phyloP scores from a whole-genome alignment of 2,329 filamentous ascomycete species.

The Epichloe hybrida region DNA sequence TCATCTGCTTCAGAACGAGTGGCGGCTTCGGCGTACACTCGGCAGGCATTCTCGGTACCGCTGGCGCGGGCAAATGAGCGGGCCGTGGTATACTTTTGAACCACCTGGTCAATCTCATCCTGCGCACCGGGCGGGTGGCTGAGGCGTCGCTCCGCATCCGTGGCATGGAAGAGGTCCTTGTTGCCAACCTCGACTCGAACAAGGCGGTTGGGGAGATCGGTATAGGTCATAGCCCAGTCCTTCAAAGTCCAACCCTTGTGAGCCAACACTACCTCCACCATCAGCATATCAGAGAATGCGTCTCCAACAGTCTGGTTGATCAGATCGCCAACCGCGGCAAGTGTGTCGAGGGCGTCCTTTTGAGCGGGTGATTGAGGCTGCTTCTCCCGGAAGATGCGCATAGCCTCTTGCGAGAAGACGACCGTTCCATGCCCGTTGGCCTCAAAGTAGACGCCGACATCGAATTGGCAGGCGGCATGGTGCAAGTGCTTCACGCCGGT shows the following conservation, averaged over 20 bases:
- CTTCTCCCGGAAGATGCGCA: constrained; percentile 63
- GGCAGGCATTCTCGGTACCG: constrained; percentile 89
- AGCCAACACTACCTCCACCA: constrained; percentile 90
- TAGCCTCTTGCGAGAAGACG: constrained; percentile 76
- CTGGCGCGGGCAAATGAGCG: constrained; percentile 84
- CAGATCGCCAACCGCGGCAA: constrained; percentile 71
- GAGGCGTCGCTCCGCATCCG: constrained; percentile 81
- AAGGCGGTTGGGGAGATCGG: constrained; percentile 88
- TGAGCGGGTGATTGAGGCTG: constrained; percentile 85
- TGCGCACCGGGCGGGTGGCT: constrained; percentile 69
- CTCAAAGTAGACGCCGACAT: constrained; percentile 96
- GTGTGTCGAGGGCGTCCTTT: constrained; percentile 75
- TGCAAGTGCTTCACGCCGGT: constrained; percentile 97
- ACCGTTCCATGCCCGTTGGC: constrained; percentile 96
- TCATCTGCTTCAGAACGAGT: constrained; percentile 84
- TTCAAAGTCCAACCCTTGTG: constrained; percentile 85
- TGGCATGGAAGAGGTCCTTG: constrained; percentile 80
- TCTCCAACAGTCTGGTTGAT: constrained; percentile 99
- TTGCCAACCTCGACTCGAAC: constrained; percentile 81
- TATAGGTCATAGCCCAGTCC: constrained; percentile 89
- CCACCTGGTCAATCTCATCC: constrained; percentile 71
- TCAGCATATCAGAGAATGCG: constrained; percentile 85
- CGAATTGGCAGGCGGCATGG: constrained; percentile 88
- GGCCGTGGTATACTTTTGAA: constrained; percentile 82
- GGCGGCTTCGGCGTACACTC: constrained; percentile 90